Base-by-base conservation (phyloP, 2,329 filamentous ascomycete genomes). In the Colletotrichum liriopes region DNA sequence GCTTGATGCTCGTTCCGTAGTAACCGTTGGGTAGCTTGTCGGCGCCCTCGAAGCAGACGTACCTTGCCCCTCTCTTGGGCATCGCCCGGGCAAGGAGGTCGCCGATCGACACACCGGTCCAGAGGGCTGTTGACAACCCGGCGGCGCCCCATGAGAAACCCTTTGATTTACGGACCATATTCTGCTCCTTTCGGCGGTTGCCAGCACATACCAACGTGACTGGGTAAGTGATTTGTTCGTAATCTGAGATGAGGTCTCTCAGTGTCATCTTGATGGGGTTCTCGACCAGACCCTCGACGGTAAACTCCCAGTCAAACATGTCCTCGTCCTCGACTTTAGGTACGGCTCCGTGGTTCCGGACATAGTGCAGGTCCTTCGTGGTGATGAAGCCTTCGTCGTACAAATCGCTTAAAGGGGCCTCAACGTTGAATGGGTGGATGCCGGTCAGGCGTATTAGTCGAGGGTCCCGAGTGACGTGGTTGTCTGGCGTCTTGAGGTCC, bases 131-230 rank as follows among this genome's bases (percentile, higher is more conserved):
- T 0, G 94, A 97, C 7, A 98, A 81, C 32, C 95, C 95, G 5
- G 94, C 95, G 1, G 95, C 87, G 45, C 95, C 95, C 95, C 95
- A 98, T 2, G 94, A 97, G 83, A 98, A 98, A 0, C 95, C 95
- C 77, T 98, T 97, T 1, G 93, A 94, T 81, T 98, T 98, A 20
- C 94, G 89, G 3, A 98, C 93, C 63, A 94, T 87, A 76, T 98
- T 98, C 79, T 98, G 95, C 82, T 98, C 95, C 83, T 98, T 98
- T 41, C 95, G 89, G 71, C 95, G 88, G 81, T 98, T 98, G 1
- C 95, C 95, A 5, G 95, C 95, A 80, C 95, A 98, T 29, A 98
- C 95, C 1, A 98, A 88, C 0, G 95, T 98, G 72, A 98, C 88
- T 0, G 95, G 95, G 70, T 93, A 93, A 3, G 95, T 98, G 35